Percentiles rank a stretch among this genome's conserved stretches.
These are phyloP conservation scores for Isabelozyma gotoi DNA, from an alignment of 805 yeast species.

Conservation along the genomic window DNA sequence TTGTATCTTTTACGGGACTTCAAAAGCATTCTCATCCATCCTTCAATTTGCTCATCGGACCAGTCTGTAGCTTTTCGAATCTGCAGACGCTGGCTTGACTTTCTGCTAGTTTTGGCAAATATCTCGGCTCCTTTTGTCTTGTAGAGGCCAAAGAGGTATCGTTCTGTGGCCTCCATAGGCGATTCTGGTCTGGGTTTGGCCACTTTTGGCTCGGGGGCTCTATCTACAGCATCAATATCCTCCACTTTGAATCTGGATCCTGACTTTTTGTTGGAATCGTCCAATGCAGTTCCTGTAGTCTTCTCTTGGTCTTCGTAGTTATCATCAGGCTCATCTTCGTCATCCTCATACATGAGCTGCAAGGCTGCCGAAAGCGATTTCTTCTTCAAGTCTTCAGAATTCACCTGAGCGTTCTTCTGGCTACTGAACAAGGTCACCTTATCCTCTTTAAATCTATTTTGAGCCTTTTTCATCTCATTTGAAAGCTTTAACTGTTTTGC, in stretches of 20 bases:
- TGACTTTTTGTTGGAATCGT: conserved; percentile 5
- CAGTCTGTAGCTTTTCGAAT: conserved; percentile 57
- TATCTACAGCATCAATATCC: conserved; percentile 13
- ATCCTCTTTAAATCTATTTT: conserved; percentile 4
- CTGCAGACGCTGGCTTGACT: conserved; percentile 48
- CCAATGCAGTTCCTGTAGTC: conserved; percentile 27
- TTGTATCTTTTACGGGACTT: conserved; percentile 63
- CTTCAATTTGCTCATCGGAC: conserved; percentile 92
- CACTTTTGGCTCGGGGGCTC: conserved; percentile 1
- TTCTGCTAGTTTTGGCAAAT: conserved; percentile 48
- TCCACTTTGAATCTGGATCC: conserved; percentile 1
- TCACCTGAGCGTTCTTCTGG: neutral
- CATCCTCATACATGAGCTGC: conserved; percentile 63
- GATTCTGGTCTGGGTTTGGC: neutral
- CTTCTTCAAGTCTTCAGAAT: conserved; percentile 48
- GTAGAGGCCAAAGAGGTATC: conserved; percentile 54
- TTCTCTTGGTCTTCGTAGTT: conserved; percentile 57
- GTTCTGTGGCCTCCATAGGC: conserved; percentile 49
- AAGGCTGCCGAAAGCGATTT: conserved; percentile 61
- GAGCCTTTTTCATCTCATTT: conserved; percentile 5
- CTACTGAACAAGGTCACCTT: neutral
- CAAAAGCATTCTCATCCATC: conserved; percentile 81
- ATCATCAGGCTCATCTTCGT: conserved; percentile 87
- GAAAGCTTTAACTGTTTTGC: conserved; percentile 1
- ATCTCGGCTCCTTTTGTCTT: conserved; percentile 44